Percentiles rank a stretch among this genome's conserved stretches.
These are phyloP conservation scores for Tillandsia leiboldiana DNA, from an alignment of 176 grass and related monocot genomes.

Conservation along the genomic window DNA sequence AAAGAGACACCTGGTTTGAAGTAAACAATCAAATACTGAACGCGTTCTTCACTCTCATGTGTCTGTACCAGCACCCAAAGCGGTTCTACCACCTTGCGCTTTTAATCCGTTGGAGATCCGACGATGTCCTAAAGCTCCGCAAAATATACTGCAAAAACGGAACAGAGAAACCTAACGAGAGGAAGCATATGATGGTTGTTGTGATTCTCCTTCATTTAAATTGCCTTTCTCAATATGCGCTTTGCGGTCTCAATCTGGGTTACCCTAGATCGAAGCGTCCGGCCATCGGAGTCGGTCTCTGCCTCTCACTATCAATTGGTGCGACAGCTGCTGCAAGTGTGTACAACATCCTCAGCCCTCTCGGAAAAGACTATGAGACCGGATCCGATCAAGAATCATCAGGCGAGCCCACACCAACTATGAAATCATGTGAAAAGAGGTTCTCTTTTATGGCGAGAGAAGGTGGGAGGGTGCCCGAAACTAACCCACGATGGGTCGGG, in stretches of 20 bases:
- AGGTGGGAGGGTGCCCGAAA: neutral
- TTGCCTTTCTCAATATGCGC: conserved; percentile 65
- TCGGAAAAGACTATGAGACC: conserved; percentile 58
- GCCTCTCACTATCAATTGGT: conserved; percentile 37
- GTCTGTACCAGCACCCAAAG: conserved; percentile 55
- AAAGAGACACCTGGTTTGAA: conserved; percentile 51
- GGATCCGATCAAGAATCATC: conserved; percentile 33
- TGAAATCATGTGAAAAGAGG: conserved; percentile 37
- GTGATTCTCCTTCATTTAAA: conserved; percentile 56
- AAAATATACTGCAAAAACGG: conserved; percentile 62
- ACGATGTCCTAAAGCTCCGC: conserved; percentile 39
- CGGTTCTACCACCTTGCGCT: conserved; percentile 49
- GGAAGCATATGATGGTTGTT: conserved; percentile 69
- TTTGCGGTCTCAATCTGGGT: conserved; percentile 64
- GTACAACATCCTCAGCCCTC: conserved; percentile 64
- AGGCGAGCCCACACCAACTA: neutral
- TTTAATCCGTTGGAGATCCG: conserved; percentile 34
- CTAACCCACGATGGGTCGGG: conserved; percentile 32
- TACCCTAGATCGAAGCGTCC: conserved; percentile 30
- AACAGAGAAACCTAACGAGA: conserved; percentile 43
- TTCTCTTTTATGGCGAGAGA: conserved; percentile 28
- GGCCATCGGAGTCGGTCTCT: conserved; percentile 45
- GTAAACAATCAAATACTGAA: conserved; percentile 82
- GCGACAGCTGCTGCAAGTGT: conserved; percentile 48
- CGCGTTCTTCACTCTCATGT: conserved; percentile 63